Evolutionary conservation across 2,329 filamentous ascomycete genomes (phyloP).

Genomic region (Sporothrix brasiliensis): DNA sequence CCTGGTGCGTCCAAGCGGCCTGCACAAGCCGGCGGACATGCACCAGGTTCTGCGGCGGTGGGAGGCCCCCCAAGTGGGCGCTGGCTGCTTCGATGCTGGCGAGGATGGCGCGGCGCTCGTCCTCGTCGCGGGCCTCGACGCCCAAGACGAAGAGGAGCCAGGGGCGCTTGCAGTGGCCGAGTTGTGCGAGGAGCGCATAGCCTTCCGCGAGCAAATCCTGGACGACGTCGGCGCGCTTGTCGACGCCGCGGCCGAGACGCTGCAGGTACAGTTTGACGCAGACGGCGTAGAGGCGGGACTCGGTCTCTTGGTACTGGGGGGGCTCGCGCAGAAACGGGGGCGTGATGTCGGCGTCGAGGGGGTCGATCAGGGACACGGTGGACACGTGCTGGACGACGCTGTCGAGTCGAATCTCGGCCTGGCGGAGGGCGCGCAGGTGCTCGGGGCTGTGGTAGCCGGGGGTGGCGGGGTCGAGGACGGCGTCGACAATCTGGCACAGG

Average conservation of each 20-base stretch:
- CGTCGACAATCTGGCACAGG: slow-evolving; percentile 34
- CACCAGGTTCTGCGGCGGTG: slow-evolving; percentile 30
- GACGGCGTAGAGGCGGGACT: slow-evolving; percentile 29
- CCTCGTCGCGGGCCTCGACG: slow-evolving; percentile 33
- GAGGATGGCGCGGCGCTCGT: slow-evolving; percentile 30
- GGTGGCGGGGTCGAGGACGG: slow-evolving; percentile 31
- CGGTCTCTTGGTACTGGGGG: background rate
- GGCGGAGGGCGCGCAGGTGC: slow-evolving; percentile 15
- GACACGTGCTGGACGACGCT: slow-evolving; percentile 30
- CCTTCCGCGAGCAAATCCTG: slow-evolving; percentile 15
- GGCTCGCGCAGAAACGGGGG: background rate
- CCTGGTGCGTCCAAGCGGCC: slow-evolving; percentile 32
- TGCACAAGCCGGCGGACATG: slow-evolving; percentile 26
- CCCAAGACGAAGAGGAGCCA: slow-evolving; percentile 35
- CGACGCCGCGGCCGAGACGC: slow-evolving; percentile 25
- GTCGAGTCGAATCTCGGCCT: slow-evolving; percentile 33
- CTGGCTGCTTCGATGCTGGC: background rate
- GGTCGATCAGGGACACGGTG: background rate
- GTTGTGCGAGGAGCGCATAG: background rate
- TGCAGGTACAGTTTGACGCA: slow-evolving; percentile 31
- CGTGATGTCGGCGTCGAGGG: too few relatives aligned
- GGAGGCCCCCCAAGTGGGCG: background rate
- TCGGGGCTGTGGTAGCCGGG: slow-evolving; percentile 26
- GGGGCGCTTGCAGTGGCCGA: slow-evolving; percentile 30
- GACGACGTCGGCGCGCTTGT: background rate